A percentile compares a stretch with the other conserved stretches of the same genome.
These are phyloP conservation scores for Scedosporium aurantiacum DNA, from an alignment of 2,329 filamentous ascomycete genomes.

Conservation along the genomic window DNA sequence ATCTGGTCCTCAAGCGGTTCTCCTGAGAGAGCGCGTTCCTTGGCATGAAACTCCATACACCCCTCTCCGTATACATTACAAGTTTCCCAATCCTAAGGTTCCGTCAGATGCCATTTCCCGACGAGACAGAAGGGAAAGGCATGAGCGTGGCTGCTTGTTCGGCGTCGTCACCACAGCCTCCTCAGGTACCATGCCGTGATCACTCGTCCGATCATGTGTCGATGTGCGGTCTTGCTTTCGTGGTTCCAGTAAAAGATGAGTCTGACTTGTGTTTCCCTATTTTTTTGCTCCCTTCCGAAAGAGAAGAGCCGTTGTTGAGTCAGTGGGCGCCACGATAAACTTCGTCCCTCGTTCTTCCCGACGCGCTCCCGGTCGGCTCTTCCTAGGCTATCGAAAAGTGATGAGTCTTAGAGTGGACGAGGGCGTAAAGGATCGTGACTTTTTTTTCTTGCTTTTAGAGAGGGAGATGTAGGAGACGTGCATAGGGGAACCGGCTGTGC, in stretches of 20 bases:
- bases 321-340: background rate
- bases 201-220: constrained; percentile 7
- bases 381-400: background rate
- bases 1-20: background rate
- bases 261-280: background rate
- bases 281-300: background rate
- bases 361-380: background rate
- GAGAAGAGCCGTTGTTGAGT: background rate
- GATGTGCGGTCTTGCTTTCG: background rate
- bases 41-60: background rate
- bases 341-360: background rate
- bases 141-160: background rate
- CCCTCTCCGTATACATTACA: background rate
- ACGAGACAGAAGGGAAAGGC: background rate
- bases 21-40: background rate
- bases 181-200: background rate
- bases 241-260: constrained; percentile 1
- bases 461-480: too few species aligned
- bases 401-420: background rate
- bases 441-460: too few species aligned
- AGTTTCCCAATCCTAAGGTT: background rate
- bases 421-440: too few species aligned
- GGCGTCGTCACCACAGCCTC: background rate
- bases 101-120: background rate
- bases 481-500: too few species aligned